A percentile compares a stretch with the other conserved stretches of the same genome.
Conservation (phyloP, 768 basidiomycete species). For the Termitomyces sp. region DNA sequence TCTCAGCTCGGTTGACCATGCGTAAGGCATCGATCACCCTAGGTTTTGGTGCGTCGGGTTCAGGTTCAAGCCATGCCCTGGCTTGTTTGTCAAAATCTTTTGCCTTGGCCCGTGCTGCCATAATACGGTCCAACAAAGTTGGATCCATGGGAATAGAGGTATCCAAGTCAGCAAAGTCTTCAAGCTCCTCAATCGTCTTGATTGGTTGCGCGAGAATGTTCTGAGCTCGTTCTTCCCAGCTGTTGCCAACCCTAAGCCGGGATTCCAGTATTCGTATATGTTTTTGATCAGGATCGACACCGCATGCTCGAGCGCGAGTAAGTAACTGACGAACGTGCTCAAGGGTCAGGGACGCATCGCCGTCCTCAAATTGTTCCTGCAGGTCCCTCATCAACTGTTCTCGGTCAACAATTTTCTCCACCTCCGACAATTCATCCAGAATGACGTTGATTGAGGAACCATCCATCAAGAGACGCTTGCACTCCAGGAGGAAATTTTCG, state of each 20-base stretch:
- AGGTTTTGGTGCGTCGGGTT: conserved; percentile 49
- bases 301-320: conserved; percentile 63
- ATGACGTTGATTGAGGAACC: conserved; percentile 79
- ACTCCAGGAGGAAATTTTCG: conserved; percentile 56
- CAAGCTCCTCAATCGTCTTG: conserved; percentile 74
- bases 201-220: conserved; percentile 59
- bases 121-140: conserved; percentile 58
- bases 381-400: conserved; percentile 75
- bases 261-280: conserved; percentile 59
- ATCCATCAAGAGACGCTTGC: conserved; percentile 63
- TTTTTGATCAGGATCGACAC: conserved; percentile 58
- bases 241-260: conserved; percentile 61
- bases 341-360: conserved; percentile 49
- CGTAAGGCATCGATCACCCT: conserved; percentile 64
- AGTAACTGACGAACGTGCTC: conserved; percentile 75
- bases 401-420: conserved; percentile 78
- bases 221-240: conserved; percentile 74
- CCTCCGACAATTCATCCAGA: conserved; percentile 69
- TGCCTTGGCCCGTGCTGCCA: conserved; percentile 60
- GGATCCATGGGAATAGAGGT: conserved; percentile 65
- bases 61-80: conserved; percentile 60
- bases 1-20: conserved; percentile 66
- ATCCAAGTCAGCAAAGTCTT: conserved; percentile 64
- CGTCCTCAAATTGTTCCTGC: conserved; percentile 67
- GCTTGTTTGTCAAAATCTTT: conserved; percentile 80